Evolutionary conservation across 257 asterid genomes (phyloP).

Genomic region (Lycium barbarum): DNA sequence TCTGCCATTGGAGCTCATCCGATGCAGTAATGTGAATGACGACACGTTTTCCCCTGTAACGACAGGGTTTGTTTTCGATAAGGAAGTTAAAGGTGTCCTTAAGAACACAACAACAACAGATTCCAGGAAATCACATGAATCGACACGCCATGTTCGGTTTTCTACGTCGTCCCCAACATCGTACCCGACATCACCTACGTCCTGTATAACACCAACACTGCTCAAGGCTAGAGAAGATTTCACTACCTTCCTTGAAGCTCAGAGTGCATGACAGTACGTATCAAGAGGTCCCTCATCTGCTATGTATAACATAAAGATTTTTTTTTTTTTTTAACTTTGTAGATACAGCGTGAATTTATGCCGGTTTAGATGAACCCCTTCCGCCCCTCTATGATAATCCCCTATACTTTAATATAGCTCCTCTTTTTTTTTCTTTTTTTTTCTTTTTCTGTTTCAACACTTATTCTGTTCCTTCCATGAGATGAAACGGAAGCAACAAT

Average conservation of each 20-base stretch:
- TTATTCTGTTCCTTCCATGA: not conserved
- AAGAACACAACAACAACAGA: slow-evolving; percentile 40
- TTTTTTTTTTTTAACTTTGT: not conserved
- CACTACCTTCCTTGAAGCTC: slow-evolving; percentile 74
- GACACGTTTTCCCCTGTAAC: slow-evolving; percentile 66
- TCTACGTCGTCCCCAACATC: slow-evolving; percentile 56
- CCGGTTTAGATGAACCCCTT: not conserved
- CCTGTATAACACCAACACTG: slow-evolving; percentile 61
- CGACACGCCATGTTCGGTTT: slow-evolving; percentile 70
- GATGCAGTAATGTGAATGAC: slow-evolving; percentile 54
- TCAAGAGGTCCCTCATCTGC: not conserved
- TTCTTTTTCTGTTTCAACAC: not conserved
- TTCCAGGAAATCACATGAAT: slow-evolving; percentile 44
- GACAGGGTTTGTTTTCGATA: slow-evolving; percentile 71
- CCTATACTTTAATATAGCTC: not conserved
- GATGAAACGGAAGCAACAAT: no score
- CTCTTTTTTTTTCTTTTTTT: not conserved
- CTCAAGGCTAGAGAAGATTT: slow-evolving; percentile 64
- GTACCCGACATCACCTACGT: slow-evolving; percentile 49
- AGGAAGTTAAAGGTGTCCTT: slow-evolving; percentile 66
- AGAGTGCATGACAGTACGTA: slow-evolving; percentile 45
- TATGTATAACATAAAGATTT: not conserved
- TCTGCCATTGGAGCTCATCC: slow-evolving; percentile 82
- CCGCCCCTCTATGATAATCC: not conserved
- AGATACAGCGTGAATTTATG: not conserved